Percentiles rank a stretch among this genome's conserved stretches.
These are phyloP conservation scores for Talaromyces stipitatus DNA, from an alignment of 495 filamentous ascomycete genomes.

Conservation along the genomic window DNA sequence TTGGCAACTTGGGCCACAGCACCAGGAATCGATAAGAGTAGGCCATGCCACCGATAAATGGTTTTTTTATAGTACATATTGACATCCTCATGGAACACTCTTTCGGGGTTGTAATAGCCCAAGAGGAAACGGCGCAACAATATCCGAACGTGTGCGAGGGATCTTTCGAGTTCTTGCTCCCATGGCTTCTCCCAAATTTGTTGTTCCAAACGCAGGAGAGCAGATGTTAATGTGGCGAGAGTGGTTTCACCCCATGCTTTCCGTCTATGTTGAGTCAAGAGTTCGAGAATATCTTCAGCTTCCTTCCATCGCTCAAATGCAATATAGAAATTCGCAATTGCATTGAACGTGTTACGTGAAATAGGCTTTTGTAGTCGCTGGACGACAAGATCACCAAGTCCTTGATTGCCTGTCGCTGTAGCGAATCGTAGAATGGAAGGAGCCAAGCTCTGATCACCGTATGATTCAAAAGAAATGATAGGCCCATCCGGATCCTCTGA, in stretches of 20 bases:
- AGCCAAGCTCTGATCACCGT: constrained; percentile 39
- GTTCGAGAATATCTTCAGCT: constrained; percentile 34
- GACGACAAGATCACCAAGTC: constrained; percentile 38
- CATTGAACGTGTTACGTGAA: constrained; percentile 36
- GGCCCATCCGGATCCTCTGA: constrained; percentile 51
- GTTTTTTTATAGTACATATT: constrained; percentile 21
- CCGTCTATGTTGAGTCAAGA: constrained; percentile 27
- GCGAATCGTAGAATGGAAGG: constrained; percentile 54
- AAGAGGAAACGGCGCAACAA: constrained; percentile 24
- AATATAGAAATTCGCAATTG: constrained; percentile 44
- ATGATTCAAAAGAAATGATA: constrained; percentile 37
- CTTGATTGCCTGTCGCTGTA: constrained; percentile 37
- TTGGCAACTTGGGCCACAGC: constrained; percentile 14
- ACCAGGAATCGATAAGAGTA: constrained; percentile 23
- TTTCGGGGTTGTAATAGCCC: constrained; percentile 25
- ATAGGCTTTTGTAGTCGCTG: constrained; percentile 28
- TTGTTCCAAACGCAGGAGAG: constrained; percentile 32
- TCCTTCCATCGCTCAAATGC: constrained; percentile 37
- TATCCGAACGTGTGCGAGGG: constrained; percentile 20
- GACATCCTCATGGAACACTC: constrained; percentile 7
- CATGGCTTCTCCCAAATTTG: constrained; percentile 6
- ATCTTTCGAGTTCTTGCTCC: constrained; percentile 5
- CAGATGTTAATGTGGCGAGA: constrained; percentile 30
- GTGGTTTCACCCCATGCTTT: constrained; percentile 45
- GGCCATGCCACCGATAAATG: constrained; percentile 18